Conservation (phyloP, 352 stramenopile genomes). For the Pythium coloratum region DNA sequence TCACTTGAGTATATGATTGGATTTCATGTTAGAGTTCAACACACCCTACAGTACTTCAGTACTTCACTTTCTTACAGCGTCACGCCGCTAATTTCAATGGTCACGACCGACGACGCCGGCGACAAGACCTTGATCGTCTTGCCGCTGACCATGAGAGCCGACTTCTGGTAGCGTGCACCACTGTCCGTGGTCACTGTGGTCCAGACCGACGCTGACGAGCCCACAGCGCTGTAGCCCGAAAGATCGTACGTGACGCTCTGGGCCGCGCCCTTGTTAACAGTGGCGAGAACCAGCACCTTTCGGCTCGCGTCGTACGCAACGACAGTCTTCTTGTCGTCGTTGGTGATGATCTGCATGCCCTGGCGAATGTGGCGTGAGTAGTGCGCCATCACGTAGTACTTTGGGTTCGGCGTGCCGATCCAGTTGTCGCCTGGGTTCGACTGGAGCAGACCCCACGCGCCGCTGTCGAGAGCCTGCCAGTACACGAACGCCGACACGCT, state of each 20-base stretch:
- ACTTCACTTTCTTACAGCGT: conserved; percentile 13
- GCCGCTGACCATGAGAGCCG: conserved; percentile 27
- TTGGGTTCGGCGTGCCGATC: conserved; percentile 41
- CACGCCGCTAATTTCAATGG: conserved; percentile 41
- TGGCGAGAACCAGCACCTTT: conserved; percentile 45
- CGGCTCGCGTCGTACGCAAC: conserved; percentile 39
- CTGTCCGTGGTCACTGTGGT: conserved; percentile 46
- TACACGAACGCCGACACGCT: conserved; percentile 62
- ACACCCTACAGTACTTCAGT: not conserved
- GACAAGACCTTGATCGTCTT: conserved; percentile 36
- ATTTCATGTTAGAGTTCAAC: not conserved
- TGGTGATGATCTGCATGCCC: conserved; percentile 50
- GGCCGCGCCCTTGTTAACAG: conserved; percentile 39
- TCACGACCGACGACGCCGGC: conserved; percentile 40
- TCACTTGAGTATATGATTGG: not conserved
- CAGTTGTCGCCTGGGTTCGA: conserved; percentile 38
- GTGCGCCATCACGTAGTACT: conserved; percentile 59
- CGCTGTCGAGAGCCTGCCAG: conserved; percentile 57
- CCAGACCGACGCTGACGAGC: conserved; percentile 35
- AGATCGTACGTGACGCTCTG: conserved; percentile 46
- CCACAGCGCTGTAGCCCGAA: conserved; percentile 32
- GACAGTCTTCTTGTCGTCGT: conserved; percentile 43
- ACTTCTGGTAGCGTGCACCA: conserved; percentile 33
- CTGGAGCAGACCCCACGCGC: conserved; percentile 54
- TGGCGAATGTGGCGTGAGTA: conserved; percentile 65